These are phyloP conservation scores for Asterionellopsis glacialis DNA, from an alignment of 108 stramenopile genomes.

Conservation along the genomic window DNA sequence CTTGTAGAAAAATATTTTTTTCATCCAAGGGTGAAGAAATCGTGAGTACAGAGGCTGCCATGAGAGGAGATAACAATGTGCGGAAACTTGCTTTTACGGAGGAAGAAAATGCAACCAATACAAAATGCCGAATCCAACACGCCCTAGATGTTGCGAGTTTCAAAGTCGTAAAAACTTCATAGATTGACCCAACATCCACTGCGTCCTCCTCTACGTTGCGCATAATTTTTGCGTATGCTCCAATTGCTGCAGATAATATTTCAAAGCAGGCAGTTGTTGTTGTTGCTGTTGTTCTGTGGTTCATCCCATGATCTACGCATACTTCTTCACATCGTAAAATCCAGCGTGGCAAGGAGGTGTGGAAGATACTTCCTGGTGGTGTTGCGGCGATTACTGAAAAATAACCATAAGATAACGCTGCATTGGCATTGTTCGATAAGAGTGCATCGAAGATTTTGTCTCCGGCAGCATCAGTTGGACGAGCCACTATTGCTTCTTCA, in stretches of 20 bases:
- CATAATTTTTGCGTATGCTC: not conserved
- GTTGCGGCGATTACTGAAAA: not conserved
- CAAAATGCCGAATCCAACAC: not conserved
- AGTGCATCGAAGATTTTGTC: not conserved
- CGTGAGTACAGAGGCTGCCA: constrained; percentile 24
- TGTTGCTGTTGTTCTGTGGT: too few species aligned
- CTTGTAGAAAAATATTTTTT: constrained; percentile 27
- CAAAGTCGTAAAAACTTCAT: not conserved
- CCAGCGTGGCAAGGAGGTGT: not conserved
- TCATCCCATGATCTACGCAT: not conserved
- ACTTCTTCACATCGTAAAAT: constrained; percentile 3
- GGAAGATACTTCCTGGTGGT: not conserved
- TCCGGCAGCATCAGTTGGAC: not conserved
- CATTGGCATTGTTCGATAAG: not conserved
- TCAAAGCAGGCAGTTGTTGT: not conserved
- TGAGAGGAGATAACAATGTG: constrained; percentile 27
- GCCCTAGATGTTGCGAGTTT: not conserved
- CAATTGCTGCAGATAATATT: not conserved
- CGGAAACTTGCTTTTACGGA: not conserved
- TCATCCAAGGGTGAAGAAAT: constrained; percentile 4
- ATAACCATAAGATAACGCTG: not conserved
- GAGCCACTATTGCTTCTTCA: not conserved
- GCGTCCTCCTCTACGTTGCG: not conserved
- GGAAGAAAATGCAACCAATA: not conserved
- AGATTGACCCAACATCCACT: not conserved